Base-by-base conservation (phyloP, 345 rosid genomes). In the Eucalyptus regnans region DNA sequence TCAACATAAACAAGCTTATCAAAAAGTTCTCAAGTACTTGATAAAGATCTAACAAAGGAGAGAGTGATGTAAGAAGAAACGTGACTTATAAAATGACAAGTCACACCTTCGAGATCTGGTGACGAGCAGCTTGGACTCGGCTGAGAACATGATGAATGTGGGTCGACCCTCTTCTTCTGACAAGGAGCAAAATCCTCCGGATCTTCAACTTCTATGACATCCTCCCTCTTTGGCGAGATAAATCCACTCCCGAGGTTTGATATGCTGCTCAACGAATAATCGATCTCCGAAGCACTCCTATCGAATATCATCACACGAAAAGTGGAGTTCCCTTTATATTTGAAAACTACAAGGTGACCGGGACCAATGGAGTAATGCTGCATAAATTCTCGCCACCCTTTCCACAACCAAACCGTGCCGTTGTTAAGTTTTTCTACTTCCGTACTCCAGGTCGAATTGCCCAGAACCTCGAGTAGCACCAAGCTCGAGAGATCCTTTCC, bases 241-340 rank as follows among this genome's bases (percentile, higher is more conserved):
- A 33, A 49, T 13, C 88, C 29, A 91, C 89, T 52, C 88, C 90
- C 50, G 49, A 87, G 83, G 80, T 93, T 51, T 62, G 89, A 56
- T 81, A 54, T 25, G 49, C 88, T 8, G 25, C 91, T 5, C 4
- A 20, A 25, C 3, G 27, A 16, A 52, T 56, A 52, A 68, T 68
- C 13, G 2, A 68, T 68, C 80, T 68, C 80, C 80, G 23, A 68
- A 33, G 80, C 80, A 17, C 80, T 68, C 43, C 11, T 68, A 68
- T 68, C 44, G 1, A 66, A 66, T 31, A 66, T 66, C 18, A 66
- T 66, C 79, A 66, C 79, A 33, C 12, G 23, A 68, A 68, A 68
- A 68, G 44, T 33, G 23, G 80, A 68, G 25, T 68, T 68, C 43
- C 80, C 80, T 68, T 33, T 17, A 33, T 68, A 68, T 68, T 68